Evolutionary conservation across 805 yeast genomes (phyloP).

Genomic region (Kazachstania taianensis): DNA sequence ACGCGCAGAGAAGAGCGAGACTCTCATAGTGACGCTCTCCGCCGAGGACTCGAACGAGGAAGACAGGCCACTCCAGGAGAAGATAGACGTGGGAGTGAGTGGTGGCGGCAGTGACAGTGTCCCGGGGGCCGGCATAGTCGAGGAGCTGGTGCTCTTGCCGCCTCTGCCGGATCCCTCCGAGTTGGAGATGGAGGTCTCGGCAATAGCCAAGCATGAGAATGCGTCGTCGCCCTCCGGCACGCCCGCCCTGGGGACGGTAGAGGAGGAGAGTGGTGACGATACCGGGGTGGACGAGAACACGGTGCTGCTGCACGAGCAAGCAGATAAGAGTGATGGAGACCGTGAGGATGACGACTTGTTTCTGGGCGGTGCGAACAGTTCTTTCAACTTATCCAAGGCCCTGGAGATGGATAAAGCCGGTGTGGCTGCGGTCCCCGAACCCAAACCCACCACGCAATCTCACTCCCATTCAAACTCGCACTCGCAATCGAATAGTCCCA

Average conservation of each 20-base stretch:
- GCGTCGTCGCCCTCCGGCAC: too few relatives aligned
- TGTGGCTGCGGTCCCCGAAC: too few relatives aligned
- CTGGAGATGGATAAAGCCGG: conserved; percentile 14
- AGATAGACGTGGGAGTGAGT: too few relatives aligned
- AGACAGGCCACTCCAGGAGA: too few relatives aligned
- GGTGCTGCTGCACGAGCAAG: not conserved
- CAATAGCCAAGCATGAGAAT: not conserved
- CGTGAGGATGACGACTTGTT: not conserved
- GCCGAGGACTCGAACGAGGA: too few relatives aligned
- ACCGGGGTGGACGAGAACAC: not conserved
- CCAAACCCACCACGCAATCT: not conserved
- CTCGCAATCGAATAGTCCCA: not conserved
- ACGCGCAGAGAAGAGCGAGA: too few relatives aligned
- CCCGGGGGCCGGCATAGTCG: too few relatives aligned
- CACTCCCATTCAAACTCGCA: not conserved
- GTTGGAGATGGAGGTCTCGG: not conserved
- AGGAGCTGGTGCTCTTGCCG: conserved; percentile 17
- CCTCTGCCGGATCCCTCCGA: conserved; percentile 16
- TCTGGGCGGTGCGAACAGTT: conserved; percentile 9
- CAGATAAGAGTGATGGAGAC: not conserved
- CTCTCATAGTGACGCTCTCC: too few relatives aligned
- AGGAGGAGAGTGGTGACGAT: not conserved
- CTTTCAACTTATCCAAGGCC: conserved; percentile 26
- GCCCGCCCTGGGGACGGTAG: not conserved
- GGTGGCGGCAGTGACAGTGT: too few relatives aligned